Percentiles rank a stretch among this genome's conserved stretches.
Conservation (phyloP, 2,329 filamentous ascomycete genomes). For the Trichophyton schoenleinii region DNA sequence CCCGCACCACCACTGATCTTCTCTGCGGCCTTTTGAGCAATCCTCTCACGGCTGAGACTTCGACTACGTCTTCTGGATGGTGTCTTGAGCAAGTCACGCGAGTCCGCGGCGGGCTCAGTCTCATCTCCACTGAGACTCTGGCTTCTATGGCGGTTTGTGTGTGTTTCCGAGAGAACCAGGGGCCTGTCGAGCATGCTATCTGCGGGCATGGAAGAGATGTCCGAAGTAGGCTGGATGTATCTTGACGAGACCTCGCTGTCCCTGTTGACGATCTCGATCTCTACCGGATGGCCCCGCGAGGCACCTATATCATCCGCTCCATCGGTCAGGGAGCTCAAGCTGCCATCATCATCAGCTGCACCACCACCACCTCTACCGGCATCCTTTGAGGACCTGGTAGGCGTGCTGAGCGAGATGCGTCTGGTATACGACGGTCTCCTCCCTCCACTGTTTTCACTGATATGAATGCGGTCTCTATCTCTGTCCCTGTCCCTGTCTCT, state of each 20-base stretch:
- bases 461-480: constrained; percentile 64
- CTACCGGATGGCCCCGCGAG: constrained; percentile 54
- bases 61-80: constrained; percentile 43
- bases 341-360: constrained; percentile 37
- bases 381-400: constrained; percentile 26
- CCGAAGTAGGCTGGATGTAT: constrained; percentile 60
- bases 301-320: constrained; percentile 66
- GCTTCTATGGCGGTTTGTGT: constrained; percentile 34
- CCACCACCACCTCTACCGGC: constrained; percentile 15
- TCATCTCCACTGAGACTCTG: constrained; percentile 52
- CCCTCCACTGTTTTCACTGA: constrained; percentile 65
- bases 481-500: constrained; percentile 21
- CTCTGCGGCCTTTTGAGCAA: constrained; percentile 56
- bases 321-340: constrained; percentile 48
- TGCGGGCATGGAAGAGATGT: constrained; percentile 73
- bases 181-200: constrained; percentile 55
- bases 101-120: constrained; percentile 1
- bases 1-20: constrained; percentile 38
- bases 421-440: constrained; percentile 58
- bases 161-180: constrained; percentile 32
- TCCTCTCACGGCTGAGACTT: constrained; percentile 49
- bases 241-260: constrained; percentile 55
- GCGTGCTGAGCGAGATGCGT: constrained; percentile 50
- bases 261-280: constrained; percentile 70
- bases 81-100: constrained; percentile 39